Conservation (phyloP, 176 grass and related monocot genomes). For the bread wheat (Triticum aestivum) region IWGSC_CS_RefSeq_v2.1 NC_057799.1:58680548-58681047, state of each 20-base stretch:
- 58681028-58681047: constrained; percentile 34
- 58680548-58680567: background rate
- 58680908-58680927: background rate
- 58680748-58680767: constrained; percentile 57
- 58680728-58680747: constrained; percentile 78
- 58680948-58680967: background rate
- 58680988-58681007: background rate
- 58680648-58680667: constrained; percentile 67
- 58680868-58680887: constrained; percentile 64
- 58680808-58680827: constrained; percentile 87
- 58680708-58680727: constrained; percentile 76
- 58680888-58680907: constrained; percentile 89
- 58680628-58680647: constrained; percentile 67
- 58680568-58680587: constrained; percentile 30
- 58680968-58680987: background rate
- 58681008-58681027: background rate
- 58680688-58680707: constrained; percentile 79
- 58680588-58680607: constrained; percentile 28
- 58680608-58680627: constrained; percentile 52
- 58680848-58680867: constrained; percentile 51
- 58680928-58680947: background rate
- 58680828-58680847: constrained; percentile 97
- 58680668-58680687: constrained; percentile 39
- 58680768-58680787: constrained; percentile 83
- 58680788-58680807: constrained; percentile 73